Evolutionary conservation across 148 eudicot genomes (phyloP).

Genomic region (Euryodendron excelsum): DNA sequence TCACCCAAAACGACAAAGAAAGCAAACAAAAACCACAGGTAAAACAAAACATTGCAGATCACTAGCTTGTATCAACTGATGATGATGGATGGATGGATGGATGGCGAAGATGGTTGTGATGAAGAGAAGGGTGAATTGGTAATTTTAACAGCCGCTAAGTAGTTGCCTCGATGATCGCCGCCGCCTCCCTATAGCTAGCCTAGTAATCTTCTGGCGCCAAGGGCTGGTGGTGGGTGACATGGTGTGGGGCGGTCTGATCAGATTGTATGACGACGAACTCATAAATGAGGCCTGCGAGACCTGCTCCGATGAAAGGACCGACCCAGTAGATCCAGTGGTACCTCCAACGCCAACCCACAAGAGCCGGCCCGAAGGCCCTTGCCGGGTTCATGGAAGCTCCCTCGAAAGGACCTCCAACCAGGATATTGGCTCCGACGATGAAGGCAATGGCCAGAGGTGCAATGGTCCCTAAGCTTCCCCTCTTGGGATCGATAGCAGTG

Average conservation of each 20-base stretch:
- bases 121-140: too few relatives aligned
- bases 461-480: slow-evolving; percentile 45
- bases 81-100: too few relatives aligned
- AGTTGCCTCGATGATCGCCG: too few relatives aligned
- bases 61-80: too few relatives aligned
- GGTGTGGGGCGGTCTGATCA: slow-evolving; percentile 24
- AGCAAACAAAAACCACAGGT: too few relatives aligned
- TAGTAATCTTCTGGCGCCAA: slow-evolving; percentile 75
- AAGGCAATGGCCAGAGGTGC: slow-evolving; percentile 51
- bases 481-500: slow-evolving; percentile 47
- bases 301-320: slow-evolving; percentile 56
- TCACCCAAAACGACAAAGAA: too few relatives aligned
- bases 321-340: slow-evolving; percentile 59
- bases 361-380: slow-evolving; percentile 48
- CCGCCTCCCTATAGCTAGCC: too few relatives aligned
- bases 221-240: slow-evolving; percentile 49
- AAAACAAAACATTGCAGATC: too few relatives aligned
- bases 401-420: slow-evolving; percentile 50
- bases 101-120: too few relatives aligned
- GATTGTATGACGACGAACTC: slow-evolving; percentile 51
- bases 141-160: too few relatives aligned
- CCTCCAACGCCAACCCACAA: slow-evolving; percentile 59
- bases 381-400: slow-evolving; percentile 65
- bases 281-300: slow-evolving; percentile 38
- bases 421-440: slow-evolving; percentile 47